Evolutionary conservation across 139 green algal species (phyloP).

Genomic region (Choricystis sp.): DNA sequence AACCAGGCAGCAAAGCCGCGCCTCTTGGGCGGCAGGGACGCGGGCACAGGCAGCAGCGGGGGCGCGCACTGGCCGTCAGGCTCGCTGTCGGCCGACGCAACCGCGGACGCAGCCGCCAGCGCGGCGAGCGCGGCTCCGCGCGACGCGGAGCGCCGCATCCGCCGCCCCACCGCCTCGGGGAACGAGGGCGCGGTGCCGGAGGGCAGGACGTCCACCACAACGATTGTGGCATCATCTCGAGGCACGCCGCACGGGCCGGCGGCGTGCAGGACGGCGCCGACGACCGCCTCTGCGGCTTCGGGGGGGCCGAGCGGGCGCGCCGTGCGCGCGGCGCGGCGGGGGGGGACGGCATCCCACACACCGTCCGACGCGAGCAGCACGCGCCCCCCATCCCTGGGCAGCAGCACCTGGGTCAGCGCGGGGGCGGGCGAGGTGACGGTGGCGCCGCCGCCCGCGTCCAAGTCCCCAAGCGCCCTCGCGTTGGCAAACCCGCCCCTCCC

Average conservation of each 20-base stretch:
- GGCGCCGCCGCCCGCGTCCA: conserved; percentile 18
- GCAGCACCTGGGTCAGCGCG: conserved; percentile 24
- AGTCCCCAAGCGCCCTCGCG: conserved; percentile 63
- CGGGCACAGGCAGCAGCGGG: too few relatives aligned
- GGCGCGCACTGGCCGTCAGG: too few relatives aligned
- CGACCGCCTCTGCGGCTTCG: conserved; percentile 33
- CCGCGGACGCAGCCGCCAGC: too few relatives aligned
- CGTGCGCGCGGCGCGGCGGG: conserved; percentile 41
- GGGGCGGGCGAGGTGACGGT: conserved; percentile 29
- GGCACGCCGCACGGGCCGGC: conserved; percentile 26
- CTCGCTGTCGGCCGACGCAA: too few relatives aligned
- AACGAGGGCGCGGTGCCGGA: not conserved
- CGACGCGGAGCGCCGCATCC: not conserved
- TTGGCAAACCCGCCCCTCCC: conserved; percentile 61
- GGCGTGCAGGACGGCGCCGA: conserved; percentile 16
- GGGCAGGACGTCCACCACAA: conserved; percentile 43
- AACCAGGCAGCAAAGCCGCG: too few relatives aligned
- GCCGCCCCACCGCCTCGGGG: not conserved
- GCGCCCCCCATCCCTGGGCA: conserved; percentile 9
- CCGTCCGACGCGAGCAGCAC: conserved; percentile 77
- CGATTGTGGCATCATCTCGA: conserved; percentile 38
- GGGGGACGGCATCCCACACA: conserved; percentile 68
- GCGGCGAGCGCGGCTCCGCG: not conserved
- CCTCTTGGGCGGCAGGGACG: too few relatives aligned
- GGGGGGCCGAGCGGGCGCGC: conserved; percentile 19